These are phyloP conservation scores for Eleusine coracana DNA, from an alignment of 176 grass and related monocot genomes.

Conservation along the genomic window DNA sequence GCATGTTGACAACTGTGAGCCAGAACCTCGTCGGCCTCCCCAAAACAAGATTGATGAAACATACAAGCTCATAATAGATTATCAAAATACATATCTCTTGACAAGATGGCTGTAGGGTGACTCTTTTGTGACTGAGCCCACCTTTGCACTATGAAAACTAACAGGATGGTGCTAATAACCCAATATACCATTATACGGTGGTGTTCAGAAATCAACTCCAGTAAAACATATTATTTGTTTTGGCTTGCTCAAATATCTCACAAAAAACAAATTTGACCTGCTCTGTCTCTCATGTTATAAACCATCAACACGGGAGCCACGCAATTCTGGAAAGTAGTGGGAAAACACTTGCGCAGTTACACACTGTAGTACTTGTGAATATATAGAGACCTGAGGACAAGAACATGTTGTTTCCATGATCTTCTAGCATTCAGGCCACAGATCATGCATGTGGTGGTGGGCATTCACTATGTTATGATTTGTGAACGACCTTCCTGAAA, in stretches of 20 bases:
- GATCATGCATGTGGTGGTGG: background rate
- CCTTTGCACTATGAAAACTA: background rate
- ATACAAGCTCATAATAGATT: too few relatives aligned
- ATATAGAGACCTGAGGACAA: background rate
- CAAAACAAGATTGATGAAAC: too few relatives aligned
- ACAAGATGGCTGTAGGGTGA: background rate
- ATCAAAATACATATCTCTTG: background rate
- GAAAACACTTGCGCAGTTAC: background rate
- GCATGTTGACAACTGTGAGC: too few relatives aligned
- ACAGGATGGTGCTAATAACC: background rate
- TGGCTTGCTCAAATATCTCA: constrained; percentile 4
- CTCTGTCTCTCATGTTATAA: background rate
- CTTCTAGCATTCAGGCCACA: background rate
- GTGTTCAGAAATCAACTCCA: background rate
- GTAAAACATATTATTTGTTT: background rate
- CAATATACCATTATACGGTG: too few relatives aligned
- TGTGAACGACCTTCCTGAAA: background rate
- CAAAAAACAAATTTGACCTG: too few relatives aligned
- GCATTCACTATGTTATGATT: background rate
- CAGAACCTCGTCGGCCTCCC: too few relatives aligned
- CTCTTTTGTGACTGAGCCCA: background rate
- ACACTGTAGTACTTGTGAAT: background rate
- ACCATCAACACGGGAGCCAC: background rate
- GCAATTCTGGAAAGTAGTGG: background rate
- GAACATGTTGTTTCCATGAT: background rate